These are phyloP conservation scores for Kwoniella bestiolae DNA, from an alignment of 768 basidiomycete genomes.

Conservation along the genomic window DNA sequence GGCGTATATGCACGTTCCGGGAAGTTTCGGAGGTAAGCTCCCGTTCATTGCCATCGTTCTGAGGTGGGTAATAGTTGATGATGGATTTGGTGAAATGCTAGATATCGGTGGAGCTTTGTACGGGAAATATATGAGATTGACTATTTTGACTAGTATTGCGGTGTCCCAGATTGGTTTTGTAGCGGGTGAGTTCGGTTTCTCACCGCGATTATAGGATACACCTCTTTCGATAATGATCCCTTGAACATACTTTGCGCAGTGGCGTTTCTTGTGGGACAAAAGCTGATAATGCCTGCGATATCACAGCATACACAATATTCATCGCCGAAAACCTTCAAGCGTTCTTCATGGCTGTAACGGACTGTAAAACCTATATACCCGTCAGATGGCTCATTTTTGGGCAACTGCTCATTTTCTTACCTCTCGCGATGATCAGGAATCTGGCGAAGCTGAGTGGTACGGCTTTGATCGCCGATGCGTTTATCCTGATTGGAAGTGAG, in stretches of 20 bases:
- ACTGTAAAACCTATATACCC: constrained; percentile 70
- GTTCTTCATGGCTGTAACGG: constrained; percentile 77
- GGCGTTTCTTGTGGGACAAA: no score
- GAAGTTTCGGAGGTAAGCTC: constrained; percentile 85
- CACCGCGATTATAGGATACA: no score
- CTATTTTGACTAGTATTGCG: constrained; percentile 83
- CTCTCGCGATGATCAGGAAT: constrained; percentile 85
- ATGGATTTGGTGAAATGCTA: constrained; percentile 48
- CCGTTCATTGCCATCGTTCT: no score
- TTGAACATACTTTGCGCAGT: no score
- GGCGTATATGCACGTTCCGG: constrained; percentile 84
- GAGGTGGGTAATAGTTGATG: neutral
- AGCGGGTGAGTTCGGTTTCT: constrained; percentile 37
- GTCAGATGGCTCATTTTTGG: constrained; percentile 77
- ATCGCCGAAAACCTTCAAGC: constrained; percentile 88
- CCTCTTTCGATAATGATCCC: no score
- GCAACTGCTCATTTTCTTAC: constrained; percentile 84
- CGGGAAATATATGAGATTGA: constrained; percentile 88
- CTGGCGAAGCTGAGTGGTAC: constrained; percentile 92
- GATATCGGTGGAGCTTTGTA: constrained; percentile 93
- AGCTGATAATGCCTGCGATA: no score
- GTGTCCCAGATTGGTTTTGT: constrained; percentile 67
- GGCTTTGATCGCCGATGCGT: constrained; percentile 89
- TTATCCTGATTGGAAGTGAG: constrained; percentile 79
- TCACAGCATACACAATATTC: constrained; percentile 90